Base-by-base conservation (phyloP, 306 rosid genomes). In the Mimosa bimucronata region DNA sequence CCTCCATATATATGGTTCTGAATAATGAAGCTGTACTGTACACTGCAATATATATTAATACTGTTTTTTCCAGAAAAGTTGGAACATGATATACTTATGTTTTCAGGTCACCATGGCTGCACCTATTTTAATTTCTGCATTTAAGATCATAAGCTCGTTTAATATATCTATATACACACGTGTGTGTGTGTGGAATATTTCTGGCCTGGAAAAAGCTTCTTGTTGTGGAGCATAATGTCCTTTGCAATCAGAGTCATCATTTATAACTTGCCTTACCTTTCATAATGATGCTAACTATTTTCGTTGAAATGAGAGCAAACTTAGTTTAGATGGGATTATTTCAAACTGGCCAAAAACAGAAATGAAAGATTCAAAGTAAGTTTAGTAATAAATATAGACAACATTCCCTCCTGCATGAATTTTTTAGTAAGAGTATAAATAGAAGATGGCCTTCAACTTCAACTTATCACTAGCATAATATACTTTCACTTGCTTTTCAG, bases 231-330 rank as follows among this genome's bases (percentile, higher is more conserved):
- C 52, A 14, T 5, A 66, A 9, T 45, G 77, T 79, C 76, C 78
- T 38, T 53, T 2, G n/a, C 19, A 37, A 0, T 18, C 30, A 19
- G 5, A 11, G 25, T 38, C 60, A 83, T 76, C 79, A 76, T 76
- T 72, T 86, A 50, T 44, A 42, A 57, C 40, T 38, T 38, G 31
- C 48, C 79, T 76, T 72, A 71, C 75, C 84, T 64, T 83, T 60
- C 76, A 80, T 82, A 18, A 21, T 45, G 67, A 30, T 44, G 79
- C 65, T 50, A 65, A 9, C 71, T 37, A 74, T 53, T 28, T 42
- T 41, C 61, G 30, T 42, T 66, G 48, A 31, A 80, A 65, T 74
- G 66, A 5, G 58, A 30, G 30, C 16, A 37, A 65, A 37, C 45
- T 46, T 73, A 12, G 52, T 26, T 38, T 26, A 41, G 50, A 19